These are phyloP conservation scores for Solanum hybrid DNA, from an alignment of 305 asterid genomes.

Conservation along the genomic window DNA sequence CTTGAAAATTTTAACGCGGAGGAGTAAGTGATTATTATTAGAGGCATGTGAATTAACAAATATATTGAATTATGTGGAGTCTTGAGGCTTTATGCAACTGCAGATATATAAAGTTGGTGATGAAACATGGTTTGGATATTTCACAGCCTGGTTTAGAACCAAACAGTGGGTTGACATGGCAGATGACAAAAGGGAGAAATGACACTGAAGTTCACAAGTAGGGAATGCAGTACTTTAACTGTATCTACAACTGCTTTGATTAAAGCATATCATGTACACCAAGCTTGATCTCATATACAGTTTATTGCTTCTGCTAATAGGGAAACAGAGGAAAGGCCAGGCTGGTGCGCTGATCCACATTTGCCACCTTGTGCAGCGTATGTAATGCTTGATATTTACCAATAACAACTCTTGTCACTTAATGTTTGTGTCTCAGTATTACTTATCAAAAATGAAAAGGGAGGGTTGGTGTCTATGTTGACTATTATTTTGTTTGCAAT, in stretches of 20 bases:
- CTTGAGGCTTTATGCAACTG: constrained; percentile 1
- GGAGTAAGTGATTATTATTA: constrained; percentile 40
- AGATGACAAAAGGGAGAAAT: constrained; percentile 63
- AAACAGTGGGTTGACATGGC: constrained; percentile 82
- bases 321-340: constrained; percentile 77
- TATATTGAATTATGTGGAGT: neutral
- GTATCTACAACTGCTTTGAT: neutral
- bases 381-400: constrained; percentile 9
- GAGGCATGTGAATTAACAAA: neutral
- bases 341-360: constrained; percentile 85
- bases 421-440: neutral
- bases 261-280: neutral
- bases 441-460: neutral
- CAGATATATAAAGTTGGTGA: constrained; percentile 70
- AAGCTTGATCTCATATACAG: constrained; percentile 8
- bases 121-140: constrained; percentile 69
- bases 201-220: constrained; percentile 88
- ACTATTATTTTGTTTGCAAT: neutral
- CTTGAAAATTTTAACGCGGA: constrained; percentile 73
- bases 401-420: neutral
- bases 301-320: constrained; percentile 22
- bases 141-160: constrained; percentile 88
- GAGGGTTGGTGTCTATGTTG: neutral
- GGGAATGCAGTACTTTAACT: constrained; percentile 2
- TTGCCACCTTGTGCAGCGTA: constrained; percentile 98